Evolutionary conservation across 2,329 filamentous ascomycete genomes (phyloP).

Genomic region (Cytospora piceae): DNA sequence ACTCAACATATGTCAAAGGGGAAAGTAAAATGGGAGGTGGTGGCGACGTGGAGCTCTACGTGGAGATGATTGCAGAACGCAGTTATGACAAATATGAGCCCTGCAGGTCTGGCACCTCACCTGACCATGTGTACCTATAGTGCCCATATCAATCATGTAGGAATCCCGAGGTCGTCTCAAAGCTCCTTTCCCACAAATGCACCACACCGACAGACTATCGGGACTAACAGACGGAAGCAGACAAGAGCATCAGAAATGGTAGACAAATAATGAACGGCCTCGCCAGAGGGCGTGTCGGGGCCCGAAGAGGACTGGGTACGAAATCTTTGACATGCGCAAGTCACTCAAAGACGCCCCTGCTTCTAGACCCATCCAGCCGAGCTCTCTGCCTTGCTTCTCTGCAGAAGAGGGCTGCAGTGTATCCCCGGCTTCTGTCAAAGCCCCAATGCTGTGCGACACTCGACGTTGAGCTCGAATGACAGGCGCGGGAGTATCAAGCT

Average conservation of each 20-base stretch:
- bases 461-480: not conserved
- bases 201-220: not conserved
- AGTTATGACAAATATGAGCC: not conserved
- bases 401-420: slow-evolving; percentile 1
- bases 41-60: not conserved
- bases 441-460: not conserved
- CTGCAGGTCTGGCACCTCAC: not conserved
- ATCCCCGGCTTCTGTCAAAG: not conserved
- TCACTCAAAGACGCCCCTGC: not conserved
- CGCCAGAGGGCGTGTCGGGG: not conserved
- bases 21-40: not conserved
- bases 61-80: not conserved
- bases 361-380: not conserved
- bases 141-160: not conserved
- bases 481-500: not conserved
- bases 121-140: not conserved
- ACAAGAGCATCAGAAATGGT: not conserved
- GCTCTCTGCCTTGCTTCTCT: not conserved
- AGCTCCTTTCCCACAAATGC: not conserved
- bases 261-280: not conserved
- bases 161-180: not conserved
- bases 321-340: not conserved
- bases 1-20: not conserved
- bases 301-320: not conserved
- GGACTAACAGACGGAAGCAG: not conserved